Evolutionary conservation across 345 rosid species (phyloP).

Genomic region (Luvunga scandens): DNA sequence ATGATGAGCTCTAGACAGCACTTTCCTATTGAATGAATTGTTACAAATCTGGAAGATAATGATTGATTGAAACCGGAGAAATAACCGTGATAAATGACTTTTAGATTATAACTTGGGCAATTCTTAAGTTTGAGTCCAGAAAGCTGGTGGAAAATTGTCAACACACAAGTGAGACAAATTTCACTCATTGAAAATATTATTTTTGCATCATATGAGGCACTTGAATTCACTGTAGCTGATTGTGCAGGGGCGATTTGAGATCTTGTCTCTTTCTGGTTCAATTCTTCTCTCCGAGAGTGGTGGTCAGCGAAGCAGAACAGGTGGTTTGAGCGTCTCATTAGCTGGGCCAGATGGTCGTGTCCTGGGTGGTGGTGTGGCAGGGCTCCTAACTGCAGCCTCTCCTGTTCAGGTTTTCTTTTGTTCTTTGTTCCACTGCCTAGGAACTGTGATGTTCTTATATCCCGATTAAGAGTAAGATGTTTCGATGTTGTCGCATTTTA

Average conservation of each 20-base stretch:
- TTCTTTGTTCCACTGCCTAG: not conserved
- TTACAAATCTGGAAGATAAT: not conserved
- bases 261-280: slow-evolving; percentile 45
- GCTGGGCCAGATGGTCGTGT: slow-evolving; percentile 50
- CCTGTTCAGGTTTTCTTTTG: slow-evolving; percentile 37
- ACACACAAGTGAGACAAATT: not conserved
- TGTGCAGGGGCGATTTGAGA: slow-evolving; percentile 49
- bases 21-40: not conserved
- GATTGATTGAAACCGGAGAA: not conserved
- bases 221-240: not conserved
- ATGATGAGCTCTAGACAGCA: not conserved
- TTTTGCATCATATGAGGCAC: not conserved
- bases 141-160: not conserved
- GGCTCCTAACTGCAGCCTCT: slow-evolving; percentile 41
- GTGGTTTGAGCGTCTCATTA: slow-evolving; percentile 39
- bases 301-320: slow-evolving; percentile 42
- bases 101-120: not conserved
- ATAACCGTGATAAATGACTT: not conserved
- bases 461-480: not conserved
- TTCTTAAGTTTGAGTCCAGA: not conserved
- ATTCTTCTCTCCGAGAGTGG: slow-evolving; percentile 30
- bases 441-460: not conserved
- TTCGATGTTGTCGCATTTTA: too few species aligned
- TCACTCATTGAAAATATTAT: not conserved
- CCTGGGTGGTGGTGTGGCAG: slow-evolving; percentile 50